Evolutionary conservation across 176 grass and related monocot species (phyloP).

Genomic region (Bothriochloa decipiens): DNA sequence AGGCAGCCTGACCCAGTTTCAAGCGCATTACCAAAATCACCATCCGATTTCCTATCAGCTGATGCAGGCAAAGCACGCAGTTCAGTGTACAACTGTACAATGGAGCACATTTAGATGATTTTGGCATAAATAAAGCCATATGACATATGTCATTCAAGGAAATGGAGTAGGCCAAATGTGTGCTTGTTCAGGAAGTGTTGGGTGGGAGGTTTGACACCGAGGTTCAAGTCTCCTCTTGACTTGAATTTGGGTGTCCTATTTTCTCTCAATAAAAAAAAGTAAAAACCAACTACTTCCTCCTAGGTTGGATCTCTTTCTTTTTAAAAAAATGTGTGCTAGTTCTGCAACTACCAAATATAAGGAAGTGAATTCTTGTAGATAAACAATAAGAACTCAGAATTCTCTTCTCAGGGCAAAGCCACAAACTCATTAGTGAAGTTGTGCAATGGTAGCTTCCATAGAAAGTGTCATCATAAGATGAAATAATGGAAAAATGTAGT

Average conservation of each 20-base stretch:
- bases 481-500: not conserved
- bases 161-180: slow-evolving; percentile 23
- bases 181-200: not conserved
- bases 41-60: slow-evolving; percentile 31
- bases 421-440: slow-evolving; percentile 16
- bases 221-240: too few species aligned
- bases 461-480: not conserved
- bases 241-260: too few species aligned
- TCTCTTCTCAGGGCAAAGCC: not conserved
- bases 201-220: too few species aligned
- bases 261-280: too few species aligned
- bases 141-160: not conserved
- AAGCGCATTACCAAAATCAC: not conserved
- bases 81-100: not conserved
- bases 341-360: slow-evolving; percentile 21
- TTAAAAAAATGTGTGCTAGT: not conserved
- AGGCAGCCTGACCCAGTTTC: not conserved
- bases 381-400: not conserved
- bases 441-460: not conserved
- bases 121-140: slow-evolving; percentile 30
- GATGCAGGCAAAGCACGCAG: slow-evolving; percentile 1
- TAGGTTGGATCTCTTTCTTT: too few species aligned
- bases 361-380: slow-evolving; percentile 6
- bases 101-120: slow-evolving; percentile 9
- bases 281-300: too few species aligned